Evolutionary conservation across 2,329 filamentous ascomycete genomes (phyloP), one percentile per base, ranked within the genome.

Genomic region (Pseudogymnoascus destructans): DNA sequence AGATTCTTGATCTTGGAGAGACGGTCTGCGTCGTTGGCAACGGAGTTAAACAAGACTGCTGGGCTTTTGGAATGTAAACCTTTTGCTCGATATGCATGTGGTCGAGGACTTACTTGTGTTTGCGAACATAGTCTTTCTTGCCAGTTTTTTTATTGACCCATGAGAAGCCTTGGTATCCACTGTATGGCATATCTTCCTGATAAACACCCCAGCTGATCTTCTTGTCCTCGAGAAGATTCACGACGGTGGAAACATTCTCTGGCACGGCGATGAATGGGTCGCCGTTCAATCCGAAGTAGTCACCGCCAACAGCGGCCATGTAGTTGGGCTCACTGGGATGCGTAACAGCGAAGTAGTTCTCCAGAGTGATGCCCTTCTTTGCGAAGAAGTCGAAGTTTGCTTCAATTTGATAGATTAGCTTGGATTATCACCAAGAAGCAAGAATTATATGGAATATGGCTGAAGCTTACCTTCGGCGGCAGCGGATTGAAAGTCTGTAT

Each of bases 291-390:
- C 86, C 86, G 64, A 87, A 88, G 70, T 85, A 84, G 70, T 89
- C 86, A 58, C 86, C 87, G 30, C 79, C 80, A 49, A 85, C 78
- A 1, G 80, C 70, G 2, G 86, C 81, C 59, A 84, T 78, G 69
- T 91, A 91, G 74, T 91, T 91, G 17, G 86, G 86, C 74, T 89
- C 78, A 0, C 80, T 85, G 0, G 86, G 85, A 65, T 90, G 86
- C 1, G 85, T 88, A 36, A 86, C 72, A 17, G 76, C 85, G 60
- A 76, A 79, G 70, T 78, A 77, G 65, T 80, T 78, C 54, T 73
- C 74, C 27, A 89, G 73, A 3, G 76, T 78, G 62, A 89, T 80
- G 57, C 85, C 85, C 69, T 80, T 76, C 61, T 73, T 71, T 9
- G 81, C 80, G 19, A 86, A 73, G 72, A 73, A 81, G 38, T 72